A percentile compares a stretch with the other conserved stretches of the same genome.
Evolutionary conservation across 2,329 filamentous ascomycete species (phyloP).

Genomic region (Pyricularia grisea): DNA sequence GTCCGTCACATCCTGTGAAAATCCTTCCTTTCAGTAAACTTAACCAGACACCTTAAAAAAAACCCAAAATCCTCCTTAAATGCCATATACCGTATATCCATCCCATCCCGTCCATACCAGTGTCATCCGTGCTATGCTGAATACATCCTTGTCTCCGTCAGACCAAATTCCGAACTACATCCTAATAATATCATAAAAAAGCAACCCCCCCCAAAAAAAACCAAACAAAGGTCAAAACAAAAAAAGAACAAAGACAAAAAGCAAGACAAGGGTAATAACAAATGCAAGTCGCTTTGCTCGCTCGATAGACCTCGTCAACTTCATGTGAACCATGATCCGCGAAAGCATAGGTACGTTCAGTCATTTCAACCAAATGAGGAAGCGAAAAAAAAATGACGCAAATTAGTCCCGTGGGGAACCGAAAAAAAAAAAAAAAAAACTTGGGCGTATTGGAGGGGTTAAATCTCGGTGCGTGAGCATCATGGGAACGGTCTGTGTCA

Average conservation of each 20-base stretch:
- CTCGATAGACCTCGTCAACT: slow-evolving; percentile 18
- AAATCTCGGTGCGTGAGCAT: slow-evolving; percentile 35
- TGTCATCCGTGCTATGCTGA: background rate
- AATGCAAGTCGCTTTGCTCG: slow-evolving; percentile 13
- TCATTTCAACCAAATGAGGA: slow-evolving; percentile 4
- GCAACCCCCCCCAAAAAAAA: slow-evolving; percentile 13
- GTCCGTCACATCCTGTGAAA: background rate
- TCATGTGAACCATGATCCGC: background rate
- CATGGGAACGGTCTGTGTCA: slow-evolving; percentile 13
- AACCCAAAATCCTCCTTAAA: background rate
- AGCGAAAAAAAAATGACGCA: slow-evolving; percentile 21
- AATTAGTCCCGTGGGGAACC: background rate
- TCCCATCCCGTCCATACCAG: background rate
- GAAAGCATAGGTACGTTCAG: background rate
- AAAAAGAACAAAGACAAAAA: slow-evolving; percentile 21
- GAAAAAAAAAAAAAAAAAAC: background rate
- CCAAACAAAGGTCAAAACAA: slow-evolving; percentile 16
- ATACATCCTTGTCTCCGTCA: background rate
- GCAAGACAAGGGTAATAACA: slow-evolving; percentile 21
- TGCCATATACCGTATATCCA: background rate
- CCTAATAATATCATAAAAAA: background rate
- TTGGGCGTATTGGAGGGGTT: background rate
- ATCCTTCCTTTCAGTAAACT: background rate
- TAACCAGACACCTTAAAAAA: background rate
- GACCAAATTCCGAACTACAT: background rate